Base-by-base conservation (phyloP, 371 early-diverging fungal species). In the Apophysomyces trapeziformis region DNA sequence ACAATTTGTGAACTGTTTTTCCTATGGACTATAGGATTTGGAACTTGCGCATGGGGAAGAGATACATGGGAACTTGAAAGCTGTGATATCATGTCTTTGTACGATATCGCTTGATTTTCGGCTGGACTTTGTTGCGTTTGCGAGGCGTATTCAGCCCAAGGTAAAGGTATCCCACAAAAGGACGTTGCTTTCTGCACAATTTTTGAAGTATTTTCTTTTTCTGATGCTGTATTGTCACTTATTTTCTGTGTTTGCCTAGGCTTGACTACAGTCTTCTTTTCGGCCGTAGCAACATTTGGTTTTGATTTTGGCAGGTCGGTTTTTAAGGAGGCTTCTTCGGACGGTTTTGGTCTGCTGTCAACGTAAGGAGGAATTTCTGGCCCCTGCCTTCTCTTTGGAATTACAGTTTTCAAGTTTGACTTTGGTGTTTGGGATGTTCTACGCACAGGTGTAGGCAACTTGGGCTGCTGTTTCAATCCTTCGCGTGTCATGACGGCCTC, bases 91-190 rank as follows among this genome's bases (percentile, higher is more conserved):
- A 61, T 26, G 36, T 61, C 61, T 9, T 43, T 46, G n/a, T 43
- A 43, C 1, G 36, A 13, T 43, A 61, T 36, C 32, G 54, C 11
- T 6, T 41, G 12, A n/a, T n/a, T 6, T 9, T 39, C 18, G 18
- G 45, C 7, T 12, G 18, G n/a, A 26, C 35, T 11, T 9, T 44
- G 18, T 44, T 7, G 41, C 14, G 43, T 4, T 18, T 16, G 46
- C n/a, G 61, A 14, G 5, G 46, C 46, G 32, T 46, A 45, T 36
- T 61, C 44, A n/a, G 32, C n/a, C 61, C 61, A 61, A 8, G 61
- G 61, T 26, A 61, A 61, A 32, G 46, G n/a, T 14, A 61, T 43
- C 32, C 32, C 61, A 50, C 54, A 50, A 4, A 21, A 7, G 21
- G 21, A 21, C 21, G n/a, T 21, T 5, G 9, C 8, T 21, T 50